These are phyloP conservation scores for Pyracantha coccinea DNA, from an alignment of 331 rosid species.

Conservation along the genomic window DNA sequence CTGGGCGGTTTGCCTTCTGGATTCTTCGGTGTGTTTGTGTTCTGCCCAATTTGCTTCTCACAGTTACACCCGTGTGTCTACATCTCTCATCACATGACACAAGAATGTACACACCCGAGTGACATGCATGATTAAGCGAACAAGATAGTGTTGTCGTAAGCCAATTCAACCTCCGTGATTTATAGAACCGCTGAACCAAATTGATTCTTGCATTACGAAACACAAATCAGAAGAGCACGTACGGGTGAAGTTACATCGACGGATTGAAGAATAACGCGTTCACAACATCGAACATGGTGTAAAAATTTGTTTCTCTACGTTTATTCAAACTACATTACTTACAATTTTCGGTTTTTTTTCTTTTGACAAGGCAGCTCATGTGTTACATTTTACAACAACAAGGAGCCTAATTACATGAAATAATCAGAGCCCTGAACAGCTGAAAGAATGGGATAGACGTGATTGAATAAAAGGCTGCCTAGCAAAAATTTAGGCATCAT, in stretches of 20 bases:
- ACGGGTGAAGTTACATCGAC: background rate
- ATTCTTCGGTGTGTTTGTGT: background rate
- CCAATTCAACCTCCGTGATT: background rate
- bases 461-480: background rate
- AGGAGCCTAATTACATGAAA: constrained; percentile 17
- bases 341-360: background rate
- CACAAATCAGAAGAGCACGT: background rate
- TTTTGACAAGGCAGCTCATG: background rate
- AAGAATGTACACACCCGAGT: background rate
- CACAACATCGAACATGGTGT: background rate
- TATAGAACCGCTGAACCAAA: background rate
- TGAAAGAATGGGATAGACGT: constrained; percentile 18
- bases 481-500: background rate
- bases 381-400: constrained; percentile 8
- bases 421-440: background rate
- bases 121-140: no score
- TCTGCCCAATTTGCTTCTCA: no score
- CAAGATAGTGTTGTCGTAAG: background rate
- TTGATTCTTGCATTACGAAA: background rate
- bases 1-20: background rate
- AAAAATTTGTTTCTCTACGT: background rate
- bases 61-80: background rate
- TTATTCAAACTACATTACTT: background rate
- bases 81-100: background rate
- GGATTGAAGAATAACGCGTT: background rate